Evolutionary conservation across 2,329 filamentous ascomycete genomes (phyloP), one percentile per base, ranked within the genome.

Genomic region (Aschersonia sp.): DNA sequence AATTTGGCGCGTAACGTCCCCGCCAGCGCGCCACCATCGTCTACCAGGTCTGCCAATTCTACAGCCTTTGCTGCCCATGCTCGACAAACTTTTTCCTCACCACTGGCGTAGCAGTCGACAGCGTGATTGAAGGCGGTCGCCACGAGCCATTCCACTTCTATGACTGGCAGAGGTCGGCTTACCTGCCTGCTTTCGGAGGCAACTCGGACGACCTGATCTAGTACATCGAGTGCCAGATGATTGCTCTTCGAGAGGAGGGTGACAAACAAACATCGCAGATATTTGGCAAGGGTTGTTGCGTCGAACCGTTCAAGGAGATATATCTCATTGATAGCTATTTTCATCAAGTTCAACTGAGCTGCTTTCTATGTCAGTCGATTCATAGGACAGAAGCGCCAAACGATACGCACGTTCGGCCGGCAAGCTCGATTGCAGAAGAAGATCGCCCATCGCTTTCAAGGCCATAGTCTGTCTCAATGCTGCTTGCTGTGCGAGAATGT

Each of bases 71-170:
- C 68, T 1, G 77, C 76, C 83, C 84, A 88, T 37, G 62, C 59
- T 51, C 69, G 73, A 44, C 78, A 80, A 2, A 65, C 61, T 5
- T 67, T 68, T 48, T 77, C 72, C 30, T 83, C 70, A 1, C 71
- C 68, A 1, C 64, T 66, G 10, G 72, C 69, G 54, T 77, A 79
- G n/a, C 76, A 69, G 55, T 88, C 83, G 5, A 87, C 68, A 0
- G 76, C 80, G 50, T 80, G 79, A 54, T 89, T 89, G 61, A 84
- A 87, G 0, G 76, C 67, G 5, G 72, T 77, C 1, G 77, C 76
- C 0, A 79, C 77, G n/a, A 92, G 73, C 82, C 84, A 92, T 56
- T 87, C 81, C 1, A 89, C 64, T 57, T 92, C 86, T 4, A 75
- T 71, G 0, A 66, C 55, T 0, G 85, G 84, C 57, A 86, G 86